These are phyloP conservation scores for Scenedesmus sp. DNA, from an alignment of 163 green algal genomes.

Conservation along the genomic window DNA sequence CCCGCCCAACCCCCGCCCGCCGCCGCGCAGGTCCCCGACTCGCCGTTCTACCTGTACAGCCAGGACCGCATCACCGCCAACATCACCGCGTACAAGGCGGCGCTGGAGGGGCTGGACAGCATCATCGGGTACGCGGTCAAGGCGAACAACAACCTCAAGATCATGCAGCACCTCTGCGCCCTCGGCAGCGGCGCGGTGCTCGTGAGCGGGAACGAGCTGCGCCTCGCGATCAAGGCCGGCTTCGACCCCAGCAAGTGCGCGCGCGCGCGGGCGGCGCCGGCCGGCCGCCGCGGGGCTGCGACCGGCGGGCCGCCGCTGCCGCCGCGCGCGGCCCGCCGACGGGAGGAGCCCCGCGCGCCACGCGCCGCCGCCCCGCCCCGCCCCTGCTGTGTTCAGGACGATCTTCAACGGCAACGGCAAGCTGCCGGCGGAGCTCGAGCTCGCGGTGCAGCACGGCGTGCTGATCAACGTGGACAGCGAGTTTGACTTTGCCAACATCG, in stretches of 20 bases:
- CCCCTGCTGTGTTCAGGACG: slow-evolving; percentile 68
- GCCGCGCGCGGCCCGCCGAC: no score
- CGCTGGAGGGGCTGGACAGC: slow-evolving; percentile 84
- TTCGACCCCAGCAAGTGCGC: slow-evolving; percentile 91
- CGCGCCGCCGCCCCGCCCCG: slow-evolving; percentile 36
- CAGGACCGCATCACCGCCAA: slow-evolving; percentile 79
- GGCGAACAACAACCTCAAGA: slow-evolving; percentile 90
- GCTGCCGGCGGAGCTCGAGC: slow-evolving; percentile 91
- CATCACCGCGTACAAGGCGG: slow-evolving; percentile 86
- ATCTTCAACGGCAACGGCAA: slow-evolving; percentile 99
- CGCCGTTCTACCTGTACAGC: slow-evolving; percentile 95
- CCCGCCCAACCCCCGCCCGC: neutral
- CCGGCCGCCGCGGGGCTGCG: no score
- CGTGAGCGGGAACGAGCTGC: slow-evolving; percentile 91
- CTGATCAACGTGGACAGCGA: slow-evolving; percentile 97
- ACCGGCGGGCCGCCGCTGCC: no score
- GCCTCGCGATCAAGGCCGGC: slow-evolving; percentile 77
- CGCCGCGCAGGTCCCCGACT: slow-evolving; percentile 62
- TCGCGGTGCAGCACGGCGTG: slow-evolving; percentile 86
- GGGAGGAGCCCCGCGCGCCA: no score
- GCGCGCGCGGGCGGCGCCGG: neutral
- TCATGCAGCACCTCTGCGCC: slow-evolving; percentile 61
- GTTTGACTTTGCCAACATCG: slow-evolving; percentile 93
- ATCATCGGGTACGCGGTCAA: slow-evolving; percentile 98
- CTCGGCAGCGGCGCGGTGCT: slow-evolving; percentile 92